Percentiles rank a stretch among this genome's conserved stretches.
Evolutionary conservation across 2,329 filamentous ascomycete species (phyloP).

Genomic region (Fusarium scirpi): DNA sequence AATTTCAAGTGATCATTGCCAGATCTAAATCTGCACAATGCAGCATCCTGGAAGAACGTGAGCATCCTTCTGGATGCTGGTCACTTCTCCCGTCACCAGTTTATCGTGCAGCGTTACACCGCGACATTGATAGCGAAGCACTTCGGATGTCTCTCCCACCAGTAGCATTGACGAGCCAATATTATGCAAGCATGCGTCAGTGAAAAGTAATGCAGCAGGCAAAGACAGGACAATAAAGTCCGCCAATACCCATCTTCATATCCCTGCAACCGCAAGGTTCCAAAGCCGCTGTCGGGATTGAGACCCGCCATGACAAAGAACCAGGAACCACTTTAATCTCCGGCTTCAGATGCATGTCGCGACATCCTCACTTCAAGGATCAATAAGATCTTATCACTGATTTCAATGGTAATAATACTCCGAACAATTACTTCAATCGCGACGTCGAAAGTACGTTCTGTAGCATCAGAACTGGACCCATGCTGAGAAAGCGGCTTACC

Average conservation of each 20-base stretch:
- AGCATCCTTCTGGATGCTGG: too few relatives aligned
- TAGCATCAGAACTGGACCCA: not conserved
- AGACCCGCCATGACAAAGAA: not conserved
- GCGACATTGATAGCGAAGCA: not conserved
- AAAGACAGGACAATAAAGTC: not conserved
- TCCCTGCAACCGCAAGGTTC: not conserved
- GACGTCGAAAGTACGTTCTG: not conserved
- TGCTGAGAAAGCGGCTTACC: slow-evolving; percentile 36
- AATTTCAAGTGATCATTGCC: not conserved
- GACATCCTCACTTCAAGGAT: not conserved
- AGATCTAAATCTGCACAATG: not conserved
- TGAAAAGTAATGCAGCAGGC: fast-evolving
- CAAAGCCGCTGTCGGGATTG: not conserved
- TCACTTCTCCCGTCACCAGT: too few relatives aligned
- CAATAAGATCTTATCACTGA: not conserved
- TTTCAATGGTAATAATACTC: not conserved
- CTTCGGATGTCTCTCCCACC: too few relatives aligned
- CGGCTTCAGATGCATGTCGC: not conserved
- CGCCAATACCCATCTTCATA: not conserved
- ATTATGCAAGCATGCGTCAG: slow-evolving; percentile 21
- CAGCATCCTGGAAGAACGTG: too few relatives aligned
- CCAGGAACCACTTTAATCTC: not conserved
- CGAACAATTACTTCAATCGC: not conserved
- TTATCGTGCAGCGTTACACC: not conserved
- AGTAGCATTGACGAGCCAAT: not conserved